Percentiles rank a stretch among this genome's conserved stretches.
Evolutionary conservation across 2,329 filamentous ascomycete species (phyloP).

Genomic region (Colletotrichum sp.): DNA sequence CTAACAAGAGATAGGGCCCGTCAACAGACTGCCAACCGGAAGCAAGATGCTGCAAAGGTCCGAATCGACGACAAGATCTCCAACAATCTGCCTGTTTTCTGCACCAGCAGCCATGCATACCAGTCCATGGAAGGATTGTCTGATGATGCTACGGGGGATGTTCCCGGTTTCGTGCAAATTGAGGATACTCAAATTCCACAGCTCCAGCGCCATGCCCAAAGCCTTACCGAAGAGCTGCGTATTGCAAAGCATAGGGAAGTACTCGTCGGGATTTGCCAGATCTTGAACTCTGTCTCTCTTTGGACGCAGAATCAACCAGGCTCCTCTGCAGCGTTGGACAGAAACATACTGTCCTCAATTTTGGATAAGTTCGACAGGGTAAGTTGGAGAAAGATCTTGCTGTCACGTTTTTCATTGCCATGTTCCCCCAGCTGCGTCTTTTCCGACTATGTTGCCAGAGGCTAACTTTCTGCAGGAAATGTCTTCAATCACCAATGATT

Average conservation of each 20-base stretch:
- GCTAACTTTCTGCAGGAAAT: background rate
- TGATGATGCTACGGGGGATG: conserved; percentile 35
- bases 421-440: background rate
- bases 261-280: background rate
- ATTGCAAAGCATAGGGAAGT: background rate
- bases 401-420: too few species aligned
- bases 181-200: conserved; percentile 66
- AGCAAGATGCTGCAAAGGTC: background rate
- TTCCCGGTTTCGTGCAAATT: conserved; percentile 50
- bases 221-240: background rate
- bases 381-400: background rate
- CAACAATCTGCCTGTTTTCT: conserved; percentile 64
- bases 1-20: background rate
- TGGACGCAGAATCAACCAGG: background rate
- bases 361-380: background rate
- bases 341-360: background rate
- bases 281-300: background rate
- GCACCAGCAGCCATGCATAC: conserved; percentile 67
- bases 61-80: conserved; percentile 44
- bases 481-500: background rate
- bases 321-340: background rate
- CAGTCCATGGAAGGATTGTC: conserved; percentile 61
- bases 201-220: conserved; percentile 54
- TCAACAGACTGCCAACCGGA: background rate
- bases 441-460: fast-evolving